phyloP scores from a whole-genome alignment of 1,284 basidiomycete species.

The Cronartium ribicola region DNA sequence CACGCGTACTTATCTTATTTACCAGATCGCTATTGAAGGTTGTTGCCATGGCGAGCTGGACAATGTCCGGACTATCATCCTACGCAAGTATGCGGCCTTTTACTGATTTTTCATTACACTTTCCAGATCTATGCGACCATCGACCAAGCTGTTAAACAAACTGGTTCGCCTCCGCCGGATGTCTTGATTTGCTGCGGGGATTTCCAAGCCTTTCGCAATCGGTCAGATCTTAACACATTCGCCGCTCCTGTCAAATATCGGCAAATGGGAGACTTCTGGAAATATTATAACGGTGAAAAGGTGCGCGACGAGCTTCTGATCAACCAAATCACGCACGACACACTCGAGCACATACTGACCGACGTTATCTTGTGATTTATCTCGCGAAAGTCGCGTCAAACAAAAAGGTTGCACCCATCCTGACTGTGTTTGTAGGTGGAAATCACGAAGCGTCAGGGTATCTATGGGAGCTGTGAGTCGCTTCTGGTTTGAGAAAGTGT shows the following conservation, averaged over 20 bases:
- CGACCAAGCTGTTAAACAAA: constrained; percentile 60
- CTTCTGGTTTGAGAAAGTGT: constrained; percentile 28
- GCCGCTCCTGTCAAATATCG: constrained; percentile 87
- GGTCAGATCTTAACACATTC: constrained; percentile 79
- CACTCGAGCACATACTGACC: constrained; percentile 4
- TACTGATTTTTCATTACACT: background rate
- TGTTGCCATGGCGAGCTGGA: constrained; percentile 74
- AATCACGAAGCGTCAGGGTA: constrained; percentile 98
- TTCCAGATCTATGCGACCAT: constrained; percentile 72
- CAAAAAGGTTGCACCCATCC: constrained; percentile 63
- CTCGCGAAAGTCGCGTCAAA: constrained; percentile 30
- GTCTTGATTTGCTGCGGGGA: constrained; percentile 84
- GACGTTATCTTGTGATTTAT: constrained; percentile 10
- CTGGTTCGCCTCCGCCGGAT: constrained; percentile 69
- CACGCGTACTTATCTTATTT: background rate
- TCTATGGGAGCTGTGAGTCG: constrained; percentile 82
- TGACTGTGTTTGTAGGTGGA: constrained; percentile 93
- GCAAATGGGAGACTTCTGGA: constrained; percentile 70
- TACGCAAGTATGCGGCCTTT: background rate
- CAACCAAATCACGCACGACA: background rate
- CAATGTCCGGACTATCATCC: constrained; percentile 24
- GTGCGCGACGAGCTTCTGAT: constrained; percentile 38
- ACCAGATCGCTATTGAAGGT: constrained; percentile 84
- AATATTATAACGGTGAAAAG: constrained; percentile 80
- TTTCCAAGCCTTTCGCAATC: constrained; percentile 80